Percentiles rank a stretch among this genome's conserved stretches.
Evolutionary conservation across 305 asterid species (phyloP).

Genomic region (Plantago coronopus): DNA sequence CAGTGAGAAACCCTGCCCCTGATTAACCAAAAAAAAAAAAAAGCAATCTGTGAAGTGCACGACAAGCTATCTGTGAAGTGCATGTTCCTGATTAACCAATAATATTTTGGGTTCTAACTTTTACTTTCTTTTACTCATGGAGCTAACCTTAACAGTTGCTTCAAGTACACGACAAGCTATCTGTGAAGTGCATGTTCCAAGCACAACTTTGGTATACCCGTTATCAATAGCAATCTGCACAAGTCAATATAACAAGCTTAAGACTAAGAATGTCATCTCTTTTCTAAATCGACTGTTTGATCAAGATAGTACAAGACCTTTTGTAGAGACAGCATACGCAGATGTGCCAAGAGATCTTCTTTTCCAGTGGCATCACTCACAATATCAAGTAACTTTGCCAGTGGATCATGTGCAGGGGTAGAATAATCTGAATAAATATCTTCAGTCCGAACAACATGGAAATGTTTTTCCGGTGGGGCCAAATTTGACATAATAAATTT

Average conservation of each 20-base stretch:
- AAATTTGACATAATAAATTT: constrained; percentile 50
- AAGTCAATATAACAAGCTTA: constrained; percentile 21
- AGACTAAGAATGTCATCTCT: not conserved
- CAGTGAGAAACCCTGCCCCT: constrained; percentile 93
- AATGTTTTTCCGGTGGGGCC: constrained; percentile 60
- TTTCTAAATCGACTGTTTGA: constrained; percentile 15
- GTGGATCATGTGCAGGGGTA: constrained; percentile 39
- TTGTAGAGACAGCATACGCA: constrained; percentile 44
- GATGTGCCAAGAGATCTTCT: constrained; percentile 67
- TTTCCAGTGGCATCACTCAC: constrained; percentile 74
- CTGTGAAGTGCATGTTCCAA: constrained; percentile 55
- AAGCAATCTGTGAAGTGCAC: too few relatives aligned
- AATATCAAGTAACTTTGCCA: constrained; percentile 42
- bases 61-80: constrained; percentile 46
- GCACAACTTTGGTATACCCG: constrained; percentile 73
- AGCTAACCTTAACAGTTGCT: constrained; percentile 84
- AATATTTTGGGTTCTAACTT: not conserved
- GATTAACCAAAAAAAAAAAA: constrained; percentile 30
- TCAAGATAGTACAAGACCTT: constrained; percentile 40
- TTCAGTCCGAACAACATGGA: constrained; percentile 53
- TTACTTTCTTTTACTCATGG: not conserved
- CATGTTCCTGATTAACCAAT: too few relatives aligned
- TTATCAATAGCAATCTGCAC: constrained; percentile 69
- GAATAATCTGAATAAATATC: constrained; percentile 43
- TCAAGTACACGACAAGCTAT: constrained; percentile 69